Evolutionary conservation across 257 asterid species (phyloP), one percentile per base, ranked within the genome.

Genomic region (Primulina eburnea): DNA sequence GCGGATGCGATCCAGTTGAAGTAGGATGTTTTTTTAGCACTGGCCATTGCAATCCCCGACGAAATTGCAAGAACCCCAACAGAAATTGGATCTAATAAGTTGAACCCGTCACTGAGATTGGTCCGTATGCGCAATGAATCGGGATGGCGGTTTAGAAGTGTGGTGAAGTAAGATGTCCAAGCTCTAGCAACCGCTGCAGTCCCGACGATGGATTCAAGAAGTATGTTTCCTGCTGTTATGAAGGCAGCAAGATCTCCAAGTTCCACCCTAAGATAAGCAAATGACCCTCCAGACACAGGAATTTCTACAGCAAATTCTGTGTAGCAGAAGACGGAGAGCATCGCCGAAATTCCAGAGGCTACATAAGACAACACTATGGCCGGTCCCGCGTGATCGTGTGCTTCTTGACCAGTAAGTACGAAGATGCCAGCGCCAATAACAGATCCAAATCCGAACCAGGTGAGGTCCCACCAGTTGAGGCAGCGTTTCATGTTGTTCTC

Each of bases 391-490:
- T 83, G 89, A 8, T 86, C 55, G 7, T 73, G 86, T 9, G 89
- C 86, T 71, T 86, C 89, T 70, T 86, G 84, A 71, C 92, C 89
- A 1, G 92, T 83, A 66, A 86, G 86, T 29, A 86, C 89, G 55
- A 86, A 86, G 69, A 86, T 86, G 9, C 89, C 87, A 0, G 92
- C 84, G n/a, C 92, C 89, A 5, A 86, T 86, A 10, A 83, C 92
- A 2, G 92, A 65, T 68, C 92, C 92, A n/a, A 86, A 86, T 11
- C 92, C 92, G 5, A 83, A 86, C 92, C 92, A 86, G 76, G 72
- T 83, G 68, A 86, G 87, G 72, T 86, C 92, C 89, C 87, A 86
- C 92, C 92, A 84, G 82, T 52, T 84, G 78, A 86, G 92, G 81
- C 87, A 80, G 65, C 86, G 84, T 55, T 82, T 86, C 89, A 86